Conservation (phyloP, 139 green algal species). For the Limnomonas spitsbergensis region DNA sequence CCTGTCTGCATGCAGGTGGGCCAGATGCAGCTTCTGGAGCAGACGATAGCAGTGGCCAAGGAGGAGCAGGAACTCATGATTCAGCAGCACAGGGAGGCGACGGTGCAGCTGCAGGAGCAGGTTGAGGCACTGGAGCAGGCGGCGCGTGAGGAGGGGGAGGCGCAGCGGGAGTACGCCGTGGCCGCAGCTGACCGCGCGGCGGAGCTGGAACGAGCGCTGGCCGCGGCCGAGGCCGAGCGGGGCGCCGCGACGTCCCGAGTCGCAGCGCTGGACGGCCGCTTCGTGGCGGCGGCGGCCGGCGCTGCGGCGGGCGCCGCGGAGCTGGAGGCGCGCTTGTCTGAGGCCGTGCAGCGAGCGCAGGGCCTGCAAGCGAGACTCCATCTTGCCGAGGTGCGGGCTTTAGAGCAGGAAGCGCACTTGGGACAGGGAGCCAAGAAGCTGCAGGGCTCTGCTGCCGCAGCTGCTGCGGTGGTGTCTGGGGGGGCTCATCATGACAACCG, state of each 20-base stretch:
- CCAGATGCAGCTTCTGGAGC: too few relatives aligned
- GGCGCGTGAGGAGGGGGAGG: not conserved
- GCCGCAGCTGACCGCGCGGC: not conserved
- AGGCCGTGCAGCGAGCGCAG: not conserved
- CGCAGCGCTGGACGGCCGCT: not conserved
- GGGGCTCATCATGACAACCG: too few relatives aligned
- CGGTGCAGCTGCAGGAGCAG: too few relatives aligned
- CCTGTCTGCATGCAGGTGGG: too few relatives aligned
- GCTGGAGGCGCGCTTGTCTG: not conserved
- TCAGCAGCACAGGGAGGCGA: too few relatives aligned
- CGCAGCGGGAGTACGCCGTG: not conserved
- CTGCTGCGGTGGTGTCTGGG: too few relatives aligned
- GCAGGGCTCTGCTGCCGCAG: not conserved
- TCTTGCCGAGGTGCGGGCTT: not conserved
- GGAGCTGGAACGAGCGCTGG: not conserved
- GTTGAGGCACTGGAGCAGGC: not conserved
- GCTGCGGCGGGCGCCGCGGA: too few relatives aligned
- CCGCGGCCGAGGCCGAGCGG: not conserved
- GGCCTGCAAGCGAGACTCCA: not conserved
- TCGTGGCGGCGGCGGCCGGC: too few relatives aligned
- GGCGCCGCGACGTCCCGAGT: not conserved
- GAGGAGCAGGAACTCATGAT: too few relatives aligned
- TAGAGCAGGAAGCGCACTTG: not conserved
- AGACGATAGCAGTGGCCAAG: too few relatives aligned
- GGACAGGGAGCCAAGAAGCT: not conserved